Evolutionary conservation across 163 green algal species (phyloP).

Genomic region (Chloromonas sp.): DNA sequence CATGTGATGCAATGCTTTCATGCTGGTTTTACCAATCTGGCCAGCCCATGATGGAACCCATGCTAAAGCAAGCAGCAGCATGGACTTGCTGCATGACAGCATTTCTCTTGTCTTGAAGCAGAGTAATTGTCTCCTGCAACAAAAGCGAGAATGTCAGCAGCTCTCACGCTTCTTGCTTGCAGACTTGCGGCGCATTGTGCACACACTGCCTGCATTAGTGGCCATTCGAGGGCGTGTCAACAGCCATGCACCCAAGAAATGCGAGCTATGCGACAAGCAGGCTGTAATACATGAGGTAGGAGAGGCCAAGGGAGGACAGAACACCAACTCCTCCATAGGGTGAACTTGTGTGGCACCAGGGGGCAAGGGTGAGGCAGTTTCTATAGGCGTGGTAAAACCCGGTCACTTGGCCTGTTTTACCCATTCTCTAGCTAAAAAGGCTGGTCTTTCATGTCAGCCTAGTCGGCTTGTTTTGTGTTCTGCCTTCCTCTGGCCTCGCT

Average conservation of each 20-base stretch:
- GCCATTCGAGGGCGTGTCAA: conserved; percentile 57
- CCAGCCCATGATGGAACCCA: no score
- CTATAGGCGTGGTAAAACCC: neutral
- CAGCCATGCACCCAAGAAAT: conserved; percentile 35
- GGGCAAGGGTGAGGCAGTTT: neutral
- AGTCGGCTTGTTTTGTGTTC: no score
- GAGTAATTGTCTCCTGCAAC: no score
- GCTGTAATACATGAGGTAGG: conserved; percentile 31
- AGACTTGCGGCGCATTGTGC: neutral
- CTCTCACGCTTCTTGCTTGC: neutral
- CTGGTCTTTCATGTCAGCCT: neutral
- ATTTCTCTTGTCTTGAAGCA: no score
- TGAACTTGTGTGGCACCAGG: neutral
- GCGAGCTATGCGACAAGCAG: conserved; percentile 45
- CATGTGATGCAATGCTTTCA: no score
- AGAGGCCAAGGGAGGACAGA: neutral
- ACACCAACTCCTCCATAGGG: neutral
- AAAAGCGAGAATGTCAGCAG: neutral
- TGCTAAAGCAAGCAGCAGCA: no score
- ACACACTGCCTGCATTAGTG: conserved; percentile 24
- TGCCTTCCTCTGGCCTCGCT: no score
- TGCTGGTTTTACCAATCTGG: no score
- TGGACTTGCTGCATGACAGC: no score
- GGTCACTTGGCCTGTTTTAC: neutral
- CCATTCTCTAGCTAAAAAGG: neutral